Percentiles rank a stretch among this genome's conserved stretches.
These are phyloP conservation scores for Haplosporangium gracile DNA, from an alignment of 192 early-diverging fungal genomes.

Conservation along the genomic window DNA sequence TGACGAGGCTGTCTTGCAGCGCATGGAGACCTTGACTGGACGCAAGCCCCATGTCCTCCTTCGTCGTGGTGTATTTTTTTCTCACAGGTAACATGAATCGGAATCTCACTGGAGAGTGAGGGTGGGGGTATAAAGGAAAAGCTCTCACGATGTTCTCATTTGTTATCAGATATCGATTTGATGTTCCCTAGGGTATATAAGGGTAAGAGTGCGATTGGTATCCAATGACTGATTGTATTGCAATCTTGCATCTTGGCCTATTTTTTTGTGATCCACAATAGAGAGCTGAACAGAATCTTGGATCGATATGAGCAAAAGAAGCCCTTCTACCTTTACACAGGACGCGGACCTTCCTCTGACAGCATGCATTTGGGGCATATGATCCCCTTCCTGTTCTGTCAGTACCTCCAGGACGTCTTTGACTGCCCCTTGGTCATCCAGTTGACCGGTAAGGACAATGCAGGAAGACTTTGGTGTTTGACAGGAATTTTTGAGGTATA, in stretches of 20 bases:
- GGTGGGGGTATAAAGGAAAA: not conserved
- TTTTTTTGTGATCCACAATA: constrained; percentile 26
- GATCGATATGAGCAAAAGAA: constrained; percentile 95
- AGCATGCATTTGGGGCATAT: constrained; percentile 98
- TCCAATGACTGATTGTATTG: not conserved
- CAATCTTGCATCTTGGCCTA: not conserved
- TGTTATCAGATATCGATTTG: constrained; percentile 2
- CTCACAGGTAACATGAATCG: constrained; percentile 78
- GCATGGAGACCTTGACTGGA: constrained; percentile 90
- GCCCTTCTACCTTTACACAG: constrained; percentile 98
- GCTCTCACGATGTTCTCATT: not conserved
- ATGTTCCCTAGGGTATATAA: not conserved
- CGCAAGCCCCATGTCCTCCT: constrained; percentile 85
- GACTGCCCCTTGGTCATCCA: constrained; percentile 96
- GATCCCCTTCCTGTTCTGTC: constrained; percentile 97
- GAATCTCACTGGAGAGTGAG: not conserved
- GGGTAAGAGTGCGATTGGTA: not conserved
- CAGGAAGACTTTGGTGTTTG: not conserved
- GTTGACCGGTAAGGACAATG: constrained; percentile 72
- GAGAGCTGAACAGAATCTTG: constrained; percentile 87
- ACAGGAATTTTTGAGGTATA: not conserved
- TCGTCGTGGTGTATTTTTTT: constrained; percentile 94
- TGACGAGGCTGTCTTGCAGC: constrained; percentile 78
- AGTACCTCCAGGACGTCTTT: constrained; percentile 96
- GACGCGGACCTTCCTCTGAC: constrained; percentile 91